Conservation (phyloP, 495 filamentous ascomycete genomes). For the Hypoxylon fuscum region DNA sequence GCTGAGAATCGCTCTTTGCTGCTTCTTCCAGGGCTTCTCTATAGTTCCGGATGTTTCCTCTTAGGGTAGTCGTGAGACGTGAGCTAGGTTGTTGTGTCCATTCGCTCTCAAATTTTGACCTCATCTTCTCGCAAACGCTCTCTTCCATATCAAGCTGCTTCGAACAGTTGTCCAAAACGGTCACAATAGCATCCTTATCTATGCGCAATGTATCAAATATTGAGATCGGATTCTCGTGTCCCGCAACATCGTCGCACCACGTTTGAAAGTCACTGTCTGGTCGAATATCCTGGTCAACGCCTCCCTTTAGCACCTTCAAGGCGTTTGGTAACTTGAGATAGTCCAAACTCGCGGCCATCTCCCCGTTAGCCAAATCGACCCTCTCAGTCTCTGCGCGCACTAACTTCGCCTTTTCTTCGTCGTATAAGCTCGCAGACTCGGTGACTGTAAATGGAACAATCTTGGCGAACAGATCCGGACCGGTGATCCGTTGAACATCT, state of each 20-base stretch:
- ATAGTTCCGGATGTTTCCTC: slow-evolving; percentile 86
- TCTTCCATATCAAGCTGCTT: slow-evolving; percentile 96
- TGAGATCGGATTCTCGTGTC: slow-evolving; percentile 73
- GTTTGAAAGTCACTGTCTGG: slow-evolving; percentile 90
- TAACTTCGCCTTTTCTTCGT: slow-evolving; percentile 97
- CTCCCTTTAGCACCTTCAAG: slow-evolving; percentile 90
- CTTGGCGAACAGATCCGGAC: slow-evolving; percentile 95
- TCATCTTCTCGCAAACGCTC: slow-evolving; percentile 98
- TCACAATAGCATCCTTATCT: slow-evolving; percentile 76
- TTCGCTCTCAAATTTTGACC: slow-evolving; percentile 92
- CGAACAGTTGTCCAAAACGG: slow-evolving; percentile 76
- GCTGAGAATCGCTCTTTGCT: slow-evolving; percentile 83
- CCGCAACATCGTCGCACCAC: slow-evolving; percentile 92
- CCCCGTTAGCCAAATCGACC: slow-evolving; percentile 88
- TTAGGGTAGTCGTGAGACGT: slow-evolving; percentile 83
- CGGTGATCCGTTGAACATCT: slow-evolving; percentile 95
- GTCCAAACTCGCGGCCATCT: slow-evolving; percentile 95
- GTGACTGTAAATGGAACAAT: slow-evolving; percentile 97
- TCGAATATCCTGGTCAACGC: slow-evolving; percentile 86
- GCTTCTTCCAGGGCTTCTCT: slow-evolving; percentile 89
- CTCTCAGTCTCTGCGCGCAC: slow-evolving; percentile 92
- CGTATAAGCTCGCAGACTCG: slow-evolving; percentile 94
- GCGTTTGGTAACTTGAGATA: slow-evolving; percentile 91
- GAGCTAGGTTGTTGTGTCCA: slow-evolving; percentile 98
- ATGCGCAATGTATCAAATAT: slow-evolving; percentile 81